Evolutionary conservation across 805 yeast species (phyloP).

Genomic region (Tetrapisispora pingtungensis): DNA sequence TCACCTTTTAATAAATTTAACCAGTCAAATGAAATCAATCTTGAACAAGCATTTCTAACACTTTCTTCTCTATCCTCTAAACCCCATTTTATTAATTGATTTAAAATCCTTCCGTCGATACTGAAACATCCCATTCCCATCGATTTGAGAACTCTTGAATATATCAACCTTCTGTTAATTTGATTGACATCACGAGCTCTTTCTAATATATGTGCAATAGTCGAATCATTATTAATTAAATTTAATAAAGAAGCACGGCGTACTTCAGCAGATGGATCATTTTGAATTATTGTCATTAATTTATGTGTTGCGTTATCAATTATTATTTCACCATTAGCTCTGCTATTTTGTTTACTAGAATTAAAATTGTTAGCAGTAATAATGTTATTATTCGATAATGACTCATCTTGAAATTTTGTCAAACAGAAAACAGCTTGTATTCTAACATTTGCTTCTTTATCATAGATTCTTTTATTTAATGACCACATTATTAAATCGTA

Average conservation of each 20-base stretch:
- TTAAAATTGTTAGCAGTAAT: too few species aligned
- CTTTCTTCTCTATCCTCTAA: slow-evolving; percentile 71
- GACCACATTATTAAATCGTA: slow-evolving; percentile 53
- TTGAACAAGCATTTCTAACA: slow-evolving; percentile 62
- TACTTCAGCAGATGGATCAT: slow-evolving; percentile 82
- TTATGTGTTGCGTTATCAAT: slow-evolving; percentile 39
- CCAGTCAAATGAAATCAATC: slow-evolving; percentile 68
- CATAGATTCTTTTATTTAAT: slow-evolving; percentile 54
- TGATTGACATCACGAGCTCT: slow-evolving; percentile 75
- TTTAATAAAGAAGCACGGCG: slow-evolving; percentile 75
- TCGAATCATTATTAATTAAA: slow-evolving; percentile 43
- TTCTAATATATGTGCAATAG: slow-evolving; percentile 54
- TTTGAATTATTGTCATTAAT: slow-evolving; percentile 45
- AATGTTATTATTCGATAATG: slow-evolving; percentile 23
- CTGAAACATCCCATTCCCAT: slow-evolving; percentile 49
- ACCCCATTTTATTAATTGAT: slow-evolving; percentile 71
- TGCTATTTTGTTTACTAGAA: slow-evolving; percentile 20
- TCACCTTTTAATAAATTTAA: slow-evolving; percentile 57
- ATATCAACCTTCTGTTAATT: slow-evolving; percentile 63
- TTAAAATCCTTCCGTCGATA: slow-evolving; percentile 39
- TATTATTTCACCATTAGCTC: slow-evolving; percentile 23
- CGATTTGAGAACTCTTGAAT: slow-evolving; percentile 54
- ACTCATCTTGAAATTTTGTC: slow-evolving; percentile 61
- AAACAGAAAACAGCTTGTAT: slow-evolving; percentile 76
- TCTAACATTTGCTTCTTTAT: slow-evolving; percentile 69